phyloP scores from a whole-genome alignment of 2,329 filamentous ascomycete genomes.

The Xylaria sp. region DNA sequence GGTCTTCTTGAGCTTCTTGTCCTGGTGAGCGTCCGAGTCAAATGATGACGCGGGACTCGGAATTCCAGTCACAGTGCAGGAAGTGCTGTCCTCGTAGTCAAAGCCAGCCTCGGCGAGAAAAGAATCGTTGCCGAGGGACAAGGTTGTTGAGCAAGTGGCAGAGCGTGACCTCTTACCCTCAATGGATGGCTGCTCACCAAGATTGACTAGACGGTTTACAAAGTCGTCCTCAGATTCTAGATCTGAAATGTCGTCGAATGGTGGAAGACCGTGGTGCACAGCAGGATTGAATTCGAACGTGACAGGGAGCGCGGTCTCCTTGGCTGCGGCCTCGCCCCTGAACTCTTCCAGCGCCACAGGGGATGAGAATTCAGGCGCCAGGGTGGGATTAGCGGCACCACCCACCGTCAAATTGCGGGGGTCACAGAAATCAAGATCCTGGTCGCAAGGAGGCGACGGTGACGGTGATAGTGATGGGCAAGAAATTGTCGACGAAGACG shows the following conservation, averaged over 20 bases:
- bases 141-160: constrained; percentile 69
- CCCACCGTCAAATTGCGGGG: constrained; percentile 84
- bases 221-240: constrained; percentile 92
- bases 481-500: constrained; percentile 54
- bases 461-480: constrained; percentile 89
- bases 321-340: constrained; percentile 57
- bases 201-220: constrained; percentile 73
- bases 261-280: constrained; percentile 66
- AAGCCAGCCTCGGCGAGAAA: constrained; percentile 76
- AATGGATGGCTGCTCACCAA: constrained; percentile 57
- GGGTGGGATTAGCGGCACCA: constrained; percentile 55
- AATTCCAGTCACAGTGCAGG: constrained; percentile 64
- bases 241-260: constrained; percentile 86
- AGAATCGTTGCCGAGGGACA: constrained; percentile 75
- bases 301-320: constrained; percentile 51
- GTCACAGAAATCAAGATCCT: constrained; percentile 86
- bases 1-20: constrained; percentile 64
- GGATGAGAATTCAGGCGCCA: constrained; percentile 67
- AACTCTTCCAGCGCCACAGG: constrained; percentile 69
- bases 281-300: constrained; percentile 59
- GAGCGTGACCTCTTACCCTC: constrained; percentile 74
- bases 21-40: constrained; percentile 55
- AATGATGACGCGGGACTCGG: constrained; percentile 65
- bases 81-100: constrained; percentile 72
- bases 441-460: constrained; percentile 77